Base-by-base conservation (phyloP, 2,329 filamentous ascomycete species). In the Colletotrichum limetticola region DNA sequence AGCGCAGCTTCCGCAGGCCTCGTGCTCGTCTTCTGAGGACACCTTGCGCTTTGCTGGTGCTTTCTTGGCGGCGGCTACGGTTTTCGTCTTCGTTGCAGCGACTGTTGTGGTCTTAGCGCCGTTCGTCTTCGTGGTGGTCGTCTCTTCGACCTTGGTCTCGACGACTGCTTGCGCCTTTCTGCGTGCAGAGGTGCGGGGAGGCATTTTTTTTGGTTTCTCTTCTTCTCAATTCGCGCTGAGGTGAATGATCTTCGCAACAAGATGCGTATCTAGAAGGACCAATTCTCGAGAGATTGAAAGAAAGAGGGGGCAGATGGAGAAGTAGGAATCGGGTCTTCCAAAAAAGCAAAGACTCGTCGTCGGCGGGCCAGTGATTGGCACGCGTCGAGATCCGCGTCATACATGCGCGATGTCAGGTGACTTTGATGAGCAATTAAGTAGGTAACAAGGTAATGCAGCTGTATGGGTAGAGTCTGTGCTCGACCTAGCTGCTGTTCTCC, bases 181-280 rank as follows among this genome's bases (percentile, higher is more conserved):
- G 49, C 83, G 79, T 42, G 78, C 72, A 3, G 83, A 82, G 6
- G 79, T 77, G 35, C 82, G 82, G 42, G 70, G 71, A 61, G 79
- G 74, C 83, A 85, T 85, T 79, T 72, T 83, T 83, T 85, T 26
- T 28, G 71, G 1, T 1, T 32, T 32, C 30, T 19, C 37, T 16
- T 42, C 37, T 42, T 8, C 14, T 30, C 46, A 2, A 37, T 24
- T 58, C 1, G 30, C 4, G 19, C 22, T 22, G 16, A n/a, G n/a
- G 7, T 12, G 24, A 8, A n/a, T 14, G 22, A 8, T 5, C 7
- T 49, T n/a, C 14, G n/a, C 8, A 5, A 28, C 6, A 4, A 11
- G 7, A n/a, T 49, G 7, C 3, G 7, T 49, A 8, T 5, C 1
- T 2, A 24, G 3, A 35, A 11, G 14, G 37, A 37, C 1, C 52